Conservation (phyloP, 495 filamentous ascomycete species). For the Astrocystis sublimbata region DNA sequence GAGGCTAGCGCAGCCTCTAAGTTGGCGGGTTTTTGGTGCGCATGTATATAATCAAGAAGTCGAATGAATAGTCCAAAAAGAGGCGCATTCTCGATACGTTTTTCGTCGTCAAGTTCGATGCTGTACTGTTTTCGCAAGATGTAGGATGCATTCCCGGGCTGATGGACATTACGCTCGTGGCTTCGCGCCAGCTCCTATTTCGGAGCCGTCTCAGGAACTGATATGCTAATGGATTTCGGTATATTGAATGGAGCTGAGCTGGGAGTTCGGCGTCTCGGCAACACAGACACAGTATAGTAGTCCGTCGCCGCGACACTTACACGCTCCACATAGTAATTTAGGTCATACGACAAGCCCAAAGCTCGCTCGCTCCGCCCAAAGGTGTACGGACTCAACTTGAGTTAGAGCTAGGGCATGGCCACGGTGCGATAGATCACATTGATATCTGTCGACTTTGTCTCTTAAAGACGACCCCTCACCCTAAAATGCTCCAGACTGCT, state of each 20-base stretch:
- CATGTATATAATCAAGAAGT: too few relatives aligned
- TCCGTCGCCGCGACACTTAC: constrained; percentile 5
- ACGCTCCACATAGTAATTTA: constrained; percentile 12
- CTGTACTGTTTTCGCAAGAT: not conserved
- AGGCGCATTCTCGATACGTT: not conserved
- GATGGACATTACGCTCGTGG: too few relatives aligned
- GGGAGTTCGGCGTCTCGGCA: constrained; percentile 33
- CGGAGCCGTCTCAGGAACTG: not conserved
- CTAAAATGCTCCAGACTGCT: constrained; percentile 9
- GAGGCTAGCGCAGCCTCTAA: not conserved
- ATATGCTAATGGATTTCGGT: not conserved
- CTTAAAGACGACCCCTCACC: not conserved
- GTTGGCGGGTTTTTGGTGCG: not conserved
- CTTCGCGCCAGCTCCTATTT: not conserved
- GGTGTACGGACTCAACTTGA: too few relatives aligned
- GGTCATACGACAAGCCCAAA: not conserved
- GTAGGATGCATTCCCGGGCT: not conserved
- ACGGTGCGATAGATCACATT: not conserved
- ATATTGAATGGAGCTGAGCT: not conserved
- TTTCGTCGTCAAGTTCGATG: not conserved
- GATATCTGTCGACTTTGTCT: not conserved
- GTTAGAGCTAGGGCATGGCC: not conserved
- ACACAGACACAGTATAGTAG: not conserved
- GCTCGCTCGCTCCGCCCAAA: not conserved
- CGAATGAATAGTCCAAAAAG: not conserved